These are phyloP conservation scores for Bisporella sp. DNA, from an alignment of 2,329 filamentous ascomycete genomes.

Conservation along the genomic window DNA sequence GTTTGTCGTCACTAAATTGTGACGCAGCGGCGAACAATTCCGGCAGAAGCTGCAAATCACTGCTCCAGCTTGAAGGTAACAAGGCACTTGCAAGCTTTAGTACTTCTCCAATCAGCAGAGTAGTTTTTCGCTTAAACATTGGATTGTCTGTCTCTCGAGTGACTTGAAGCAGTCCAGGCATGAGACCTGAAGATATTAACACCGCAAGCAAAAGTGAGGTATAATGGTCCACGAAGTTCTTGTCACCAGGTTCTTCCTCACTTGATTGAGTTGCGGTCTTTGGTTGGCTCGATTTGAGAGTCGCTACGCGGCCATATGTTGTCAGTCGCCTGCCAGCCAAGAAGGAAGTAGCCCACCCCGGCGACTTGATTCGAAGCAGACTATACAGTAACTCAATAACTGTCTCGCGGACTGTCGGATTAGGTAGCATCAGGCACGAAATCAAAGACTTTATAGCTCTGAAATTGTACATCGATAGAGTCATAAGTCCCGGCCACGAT, in stretches of 20 bases:
- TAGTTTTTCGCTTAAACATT: constrained; percentile 78
- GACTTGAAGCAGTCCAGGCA: constrained; percentile 54
- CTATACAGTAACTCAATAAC: constrained; percentile 82
- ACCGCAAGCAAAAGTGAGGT: constrained; percentile 81
- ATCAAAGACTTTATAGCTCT: constrained; percentile 75
- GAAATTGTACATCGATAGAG: constrained; percentile 81
- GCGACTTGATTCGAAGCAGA: constrained; percentile 78
- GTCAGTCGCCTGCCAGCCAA: constrained; percentile 87
- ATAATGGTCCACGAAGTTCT: constrained; percentile 90
- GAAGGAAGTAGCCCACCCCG: constrained; percentile 93
- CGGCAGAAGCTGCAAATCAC: constrained; percentile 79
- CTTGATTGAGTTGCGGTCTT: constrained; percentile 43
- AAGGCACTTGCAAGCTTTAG: constrained; percentile 83
- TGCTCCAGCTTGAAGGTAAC: constrained; percentile 75
- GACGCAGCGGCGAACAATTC: constrained; percentile 74
- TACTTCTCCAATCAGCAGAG: constrained; percentile 83
- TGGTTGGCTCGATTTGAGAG: constrained; percentile 57
- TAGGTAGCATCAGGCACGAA: constrained; percentile 54
- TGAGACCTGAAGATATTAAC: constrained; percentile 73
- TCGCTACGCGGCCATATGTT: constrained; percentile 91
- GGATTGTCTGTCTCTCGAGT: constrained; percentile 62
- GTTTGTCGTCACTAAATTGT: constrained; percentile 61
- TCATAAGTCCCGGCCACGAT: constrained; percentile 89
- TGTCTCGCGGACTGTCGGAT: constrained; percentile 56
- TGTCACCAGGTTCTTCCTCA: constrained; percentile 61